phyloP scores from a whole-genome alignment of 148 eudicot genomes.

The Rheum nobile region DNA sequence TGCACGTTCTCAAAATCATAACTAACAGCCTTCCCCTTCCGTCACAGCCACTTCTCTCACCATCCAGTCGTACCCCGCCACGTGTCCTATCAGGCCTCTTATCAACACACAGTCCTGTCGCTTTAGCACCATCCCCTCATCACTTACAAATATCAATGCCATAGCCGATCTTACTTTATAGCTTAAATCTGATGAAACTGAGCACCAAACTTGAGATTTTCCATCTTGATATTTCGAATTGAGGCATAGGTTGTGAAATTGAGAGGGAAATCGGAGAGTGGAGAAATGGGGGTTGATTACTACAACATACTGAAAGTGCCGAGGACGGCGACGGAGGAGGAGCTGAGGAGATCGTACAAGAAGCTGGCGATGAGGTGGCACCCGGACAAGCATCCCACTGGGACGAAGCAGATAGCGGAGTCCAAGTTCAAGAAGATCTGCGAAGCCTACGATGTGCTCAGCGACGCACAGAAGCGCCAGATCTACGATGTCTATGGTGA shows the following conservation, averaged over 20 bases:
- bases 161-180: too few species aligned
- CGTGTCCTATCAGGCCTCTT: constrained; percentile 11
- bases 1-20: constrained; percentile 34
- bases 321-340: constrained; percentile 23
- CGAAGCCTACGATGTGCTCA: constrained; percentile 70
- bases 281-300: constrained; percentile 53
- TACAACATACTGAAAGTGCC: constrained; percentile 27
- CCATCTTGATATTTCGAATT: too few species aligned
- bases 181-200: neutral
- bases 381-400: constrained; percentile 64
- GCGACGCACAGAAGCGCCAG: constrained; percentile 58
- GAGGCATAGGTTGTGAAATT: too few species aligned
- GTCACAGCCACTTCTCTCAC: neutral
- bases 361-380: constrained; percentile 87
- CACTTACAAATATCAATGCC: neutral
- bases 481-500: constrained; percentile 72
- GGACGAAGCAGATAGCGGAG: constrained; percentile 42
- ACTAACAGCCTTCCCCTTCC: neutral
- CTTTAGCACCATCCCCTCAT: neutral
- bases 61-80: constrained; percentile 5
- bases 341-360: constrained; percentile 59
- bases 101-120: neutral
- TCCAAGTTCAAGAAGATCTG: constrained; percentile 78
- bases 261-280: too few species aligned
- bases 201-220: too few species aligned